Conservation (phyloP, 2,329 filamentous ascomycete genomes). For the Zasmidium citrigriseum region DNA sequence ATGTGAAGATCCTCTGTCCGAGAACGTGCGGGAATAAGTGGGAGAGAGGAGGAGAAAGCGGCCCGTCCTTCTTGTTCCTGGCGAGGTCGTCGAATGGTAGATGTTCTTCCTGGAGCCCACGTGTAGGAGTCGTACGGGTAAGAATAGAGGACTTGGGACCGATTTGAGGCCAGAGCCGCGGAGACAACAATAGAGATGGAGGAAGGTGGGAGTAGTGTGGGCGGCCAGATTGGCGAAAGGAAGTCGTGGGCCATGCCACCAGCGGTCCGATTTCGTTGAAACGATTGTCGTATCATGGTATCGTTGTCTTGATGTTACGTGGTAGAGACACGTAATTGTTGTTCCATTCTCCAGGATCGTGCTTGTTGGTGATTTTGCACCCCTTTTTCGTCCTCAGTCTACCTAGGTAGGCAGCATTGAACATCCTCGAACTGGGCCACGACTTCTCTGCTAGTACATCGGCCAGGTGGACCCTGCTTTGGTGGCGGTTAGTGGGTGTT, state of each 20-base stretch:
- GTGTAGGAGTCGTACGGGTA: background rate
- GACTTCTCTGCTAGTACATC: background rate
- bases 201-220: background rate
- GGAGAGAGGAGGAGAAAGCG: background rate
- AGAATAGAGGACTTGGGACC: background rate
- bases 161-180: background rate
- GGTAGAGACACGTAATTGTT: background rate
- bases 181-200: background rate
- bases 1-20: background rate
- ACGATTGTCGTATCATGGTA: background rate
- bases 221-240: background rate
- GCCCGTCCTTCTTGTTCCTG: background rate
- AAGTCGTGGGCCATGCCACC: background rate
- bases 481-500: background rate
- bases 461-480: background rate
- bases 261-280: background rate
- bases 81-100: background rate
- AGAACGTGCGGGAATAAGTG: background rate
- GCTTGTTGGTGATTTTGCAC: background rate
- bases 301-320: background rate
- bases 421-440: background rate
- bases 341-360: background rate
- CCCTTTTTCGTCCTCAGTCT: no score
- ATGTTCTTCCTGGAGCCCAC: background rate
- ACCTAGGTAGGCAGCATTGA: no score